Base-by-base conservation (phyloP, 352 stramenopile genomes). In the Phytopythium helicoides region DNA sequence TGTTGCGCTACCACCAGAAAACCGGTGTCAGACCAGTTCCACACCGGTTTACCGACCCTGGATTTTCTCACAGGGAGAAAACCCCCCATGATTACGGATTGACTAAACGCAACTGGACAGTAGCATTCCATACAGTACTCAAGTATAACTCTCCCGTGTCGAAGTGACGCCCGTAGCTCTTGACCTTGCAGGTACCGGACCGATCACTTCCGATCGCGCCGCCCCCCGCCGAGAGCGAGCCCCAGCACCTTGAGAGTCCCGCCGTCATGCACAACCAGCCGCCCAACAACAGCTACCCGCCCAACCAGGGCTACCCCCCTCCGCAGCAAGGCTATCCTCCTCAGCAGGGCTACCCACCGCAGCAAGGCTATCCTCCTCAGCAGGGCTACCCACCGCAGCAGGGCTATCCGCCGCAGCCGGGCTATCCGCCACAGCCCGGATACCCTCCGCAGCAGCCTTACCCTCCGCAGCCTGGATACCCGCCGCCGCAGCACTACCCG, bases 251-350 rank as follows among this genome's bases (percentile, higher is more conserved):
- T 9, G 9, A 12, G n/a, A 42, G 37, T n/a, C 37, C 11, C 16
- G 11, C 28, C 41, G 6, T 3, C 23, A 48, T 48, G 41, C 41
- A 48, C 41, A 48, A 48, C 40, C 58, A 73, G 37, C 47, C 47
- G 35, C 54, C 47, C 7, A 48, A 48, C 23, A 22, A 37, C 37
- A 36, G 39, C n/a, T 71, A 80, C 22, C 73, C 73, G 0, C 66
- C 61, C 14, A 23, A 10, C 0, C 68, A 78, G 34, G 57, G 51
- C 16, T 73, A 81, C 48, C 71, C n/a, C n/a, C n/a, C 71, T 7
- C 50, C 59, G 0, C 66, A 73, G 39, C 62, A 59, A 16, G 65
- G 56, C 6, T 73, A 70, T 47, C 42, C 42, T 22, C 25, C 42
- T 5, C 41, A 10, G 0, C 68, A 78, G 34, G 57, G 51, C 11